Evolutionary conservation across 805 yeast species (phyloP).

Genomic region (Candida montana): DNA sequence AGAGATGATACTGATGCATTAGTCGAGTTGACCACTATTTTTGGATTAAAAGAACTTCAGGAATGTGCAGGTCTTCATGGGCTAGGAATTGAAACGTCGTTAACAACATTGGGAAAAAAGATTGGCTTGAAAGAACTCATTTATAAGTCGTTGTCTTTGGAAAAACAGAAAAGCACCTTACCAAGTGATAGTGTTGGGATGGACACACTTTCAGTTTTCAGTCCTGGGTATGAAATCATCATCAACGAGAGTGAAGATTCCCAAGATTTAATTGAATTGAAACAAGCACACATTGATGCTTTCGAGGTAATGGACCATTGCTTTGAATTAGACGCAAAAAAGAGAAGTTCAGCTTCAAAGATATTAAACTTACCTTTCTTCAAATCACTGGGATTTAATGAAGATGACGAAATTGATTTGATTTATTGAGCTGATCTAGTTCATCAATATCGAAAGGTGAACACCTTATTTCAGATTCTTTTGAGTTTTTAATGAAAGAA

Average conservation of each 20-base stretch:
- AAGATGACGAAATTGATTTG: slow-evolving; percentile 8
- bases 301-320: slow-evolving; percentile 36
- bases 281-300: slow-evolving; percentile 18
- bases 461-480: no score
- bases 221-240: slow-evolving; percentile 15
- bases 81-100: slow-evolving; percentile 67
- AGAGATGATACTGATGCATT: slow-evolving; percentile 91
- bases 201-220: slow-evolving; percentile 45
- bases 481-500: neutral
- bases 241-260: slow-evolving; percentile 12
- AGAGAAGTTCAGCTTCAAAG: slow-evolving; percentile 78
- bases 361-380: slow-evolving; percentile 38
- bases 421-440: neutral
- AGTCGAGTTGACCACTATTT: slow-evolving; percentile 74
- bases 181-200: slow-evolving; percentile 69
- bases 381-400: slow-evolving; percentile 2
- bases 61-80: slow-evolving; percentile 85
- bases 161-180: slow-evolving; percentile 51
- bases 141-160: slow-evolving; percentile 37
- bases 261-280: slow-evolving; percentile 2
- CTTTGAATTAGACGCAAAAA: slow-evolving; percentile 71
- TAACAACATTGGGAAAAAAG: slow-evolving; percentile 40
- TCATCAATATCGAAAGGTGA: neutral
- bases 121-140: slow-evolving; percentile 32
- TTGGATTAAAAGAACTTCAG: slow-evolving; percentile 69